phyloP scores from a whole-genome alignment of 495 filamentous ascomycete genomes.

The Penicillium antarcticum region DNA sequence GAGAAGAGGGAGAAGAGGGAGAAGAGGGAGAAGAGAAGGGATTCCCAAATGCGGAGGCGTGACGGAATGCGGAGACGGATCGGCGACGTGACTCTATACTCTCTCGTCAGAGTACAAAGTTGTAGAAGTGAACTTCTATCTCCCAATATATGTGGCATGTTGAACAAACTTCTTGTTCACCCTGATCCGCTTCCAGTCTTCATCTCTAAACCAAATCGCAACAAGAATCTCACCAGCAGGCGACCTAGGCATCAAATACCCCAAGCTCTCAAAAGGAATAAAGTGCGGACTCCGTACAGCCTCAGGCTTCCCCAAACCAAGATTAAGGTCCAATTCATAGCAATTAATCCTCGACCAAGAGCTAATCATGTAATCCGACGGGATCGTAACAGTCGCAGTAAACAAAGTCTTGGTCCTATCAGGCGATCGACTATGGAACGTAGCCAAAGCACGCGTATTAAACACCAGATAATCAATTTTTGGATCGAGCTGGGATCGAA shows the following conservation, averaged over 20 bases:
- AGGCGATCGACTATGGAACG: constrained; percentile 26
- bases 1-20: constrained; percentile 2
- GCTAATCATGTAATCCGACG: constrained; percentile 46
- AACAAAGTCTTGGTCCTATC: constrained; percentile 30
- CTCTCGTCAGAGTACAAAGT: too few species aligned
- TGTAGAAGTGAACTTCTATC: too few species aligned
- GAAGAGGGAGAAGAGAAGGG: constrained; percentile 8
- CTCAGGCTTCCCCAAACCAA: constrained; percentile 46
- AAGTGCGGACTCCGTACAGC: constrained; percentile 48
- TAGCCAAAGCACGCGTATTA: constrained; percentile 41
- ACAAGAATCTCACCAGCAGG: constrained; percentile 38
- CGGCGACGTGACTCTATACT: background rate
- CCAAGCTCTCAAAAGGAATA: constrained; percentile 43
- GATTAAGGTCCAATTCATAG: constrained; percentile 46
- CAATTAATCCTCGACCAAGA: constrained; percentile 50
- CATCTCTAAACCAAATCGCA: constrained; percentile 42
- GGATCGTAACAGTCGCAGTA: constrained; percentile 26
- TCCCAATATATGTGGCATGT: constrained; percentile 34
- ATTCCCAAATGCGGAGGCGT: constrained; percentile 14
- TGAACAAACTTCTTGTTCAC: constrained; percentile 33
- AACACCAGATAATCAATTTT: constrained; percentile 27
- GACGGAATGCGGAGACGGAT: constrained; percentile 22
- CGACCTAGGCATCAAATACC: constrained; percentile 45
- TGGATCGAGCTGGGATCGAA: constrained; percentile 44
- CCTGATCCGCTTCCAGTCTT: constrained; percentile 38